Evolutionary conservation across 2,329 filamentous ascomycete genomes (phyloP).

Genomic region (Xylariomycetidae sp.): DNA sequence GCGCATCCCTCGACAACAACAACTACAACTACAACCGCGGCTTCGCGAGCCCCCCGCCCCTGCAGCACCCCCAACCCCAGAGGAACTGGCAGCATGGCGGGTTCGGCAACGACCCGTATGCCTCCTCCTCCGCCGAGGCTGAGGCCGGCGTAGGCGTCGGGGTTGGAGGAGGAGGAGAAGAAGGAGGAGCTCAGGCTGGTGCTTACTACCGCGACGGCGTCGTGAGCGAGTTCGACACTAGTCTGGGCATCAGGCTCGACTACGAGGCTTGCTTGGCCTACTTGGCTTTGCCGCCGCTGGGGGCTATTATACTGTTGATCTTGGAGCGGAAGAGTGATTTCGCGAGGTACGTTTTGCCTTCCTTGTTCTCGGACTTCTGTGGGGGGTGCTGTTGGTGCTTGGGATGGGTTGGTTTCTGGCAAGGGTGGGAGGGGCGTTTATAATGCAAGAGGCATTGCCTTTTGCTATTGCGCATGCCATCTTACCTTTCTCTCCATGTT

Average conservation of each 20-base stretch:
- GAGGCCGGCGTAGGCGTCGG: conserved; percentile 22
- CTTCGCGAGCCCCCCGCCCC: conserved; percentile 40
- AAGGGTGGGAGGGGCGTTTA: too few species aligned
- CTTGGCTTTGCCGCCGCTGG: conserved; percentile 75
- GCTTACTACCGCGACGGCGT: conserved; percentile 45
- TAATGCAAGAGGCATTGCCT: too few species aligned
- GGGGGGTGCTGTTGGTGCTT: not conserved
- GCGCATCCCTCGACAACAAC: conserved; percentile 52
- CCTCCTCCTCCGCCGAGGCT: conserved; percentile 25
- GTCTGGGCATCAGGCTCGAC: conserved; percentile 78
- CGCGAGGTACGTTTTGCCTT: conserved; percentile 58
- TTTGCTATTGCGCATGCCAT: too few species aligned
- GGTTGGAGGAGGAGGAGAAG: conserved; percentile 17
- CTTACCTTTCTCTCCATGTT: too few species aligned
- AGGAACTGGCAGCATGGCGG: conserved; percentile 45
- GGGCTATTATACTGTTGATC: conserved; percentile 77
- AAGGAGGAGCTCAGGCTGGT: conserved; percentile 32
- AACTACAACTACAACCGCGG: conserved; percentile 35
- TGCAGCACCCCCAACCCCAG: conserved; percentile 54
- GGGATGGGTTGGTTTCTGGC: not conserved
- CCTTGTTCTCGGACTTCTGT: not conserved
- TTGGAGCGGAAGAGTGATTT: conserved; percentile 95
- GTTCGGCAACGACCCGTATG: conserved; percentile 6
- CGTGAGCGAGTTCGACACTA: conserved; percentile 85
- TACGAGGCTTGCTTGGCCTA: conserved; percentile 92